These are phyloP conservation scores for Cyberlindnera nakhonratchasimensis DNA, from an alignment of 805 yeast species.

Conservation along the genomic window DNA sequence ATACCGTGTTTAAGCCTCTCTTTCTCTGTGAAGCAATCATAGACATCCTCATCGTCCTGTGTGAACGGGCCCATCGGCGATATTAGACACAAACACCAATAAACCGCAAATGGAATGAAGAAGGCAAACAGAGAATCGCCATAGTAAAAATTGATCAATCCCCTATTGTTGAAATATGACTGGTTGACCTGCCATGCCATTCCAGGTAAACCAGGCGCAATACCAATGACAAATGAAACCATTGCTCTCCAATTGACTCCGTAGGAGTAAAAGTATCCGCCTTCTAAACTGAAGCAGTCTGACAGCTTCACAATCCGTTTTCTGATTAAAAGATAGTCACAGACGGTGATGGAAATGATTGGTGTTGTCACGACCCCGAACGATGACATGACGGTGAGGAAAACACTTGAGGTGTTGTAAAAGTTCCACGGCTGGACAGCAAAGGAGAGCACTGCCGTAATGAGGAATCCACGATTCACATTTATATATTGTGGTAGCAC, in stretches of 20 bases:
- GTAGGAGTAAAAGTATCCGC: slow-evolving; percentile 32
- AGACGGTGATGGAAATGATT: slow-evolving; percentile 34
- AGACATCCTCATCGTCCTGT: slow-evolving; percentile 40
- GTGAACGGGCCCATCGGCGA: slow-evolving; percentile 24
- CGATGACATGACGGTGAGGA: slow-evolving; percentile 33
- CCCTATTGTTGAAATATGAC: slow-evolving; percentile 25
- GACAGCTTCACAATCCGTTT: slow-evolving; percentile 32
- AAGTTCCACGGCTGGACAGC: slow-evolving; percentile 37
- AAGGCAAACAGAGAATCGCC: slow-evolving; percentile 44
- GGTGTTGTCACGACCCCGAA: slow-evolving; percentile 36
- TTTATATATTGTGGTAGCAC: slow-evolving; percentile 23
- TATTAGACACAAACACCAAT: slow-evolving; percentile 28
- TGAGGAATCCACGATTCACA: slow-evolving; percentile 34
- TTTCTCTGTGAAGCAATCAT: slow-evolving; percentile 35
- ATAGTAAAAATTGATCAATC: slow-evolving; percentile 39
- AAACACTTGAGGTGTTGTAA: slow-evolving; percentile 31
- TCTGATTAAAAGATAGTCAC: slow-evolving; percentile 38
- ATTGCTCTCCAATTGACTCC: slow-evolving; percentile 45
- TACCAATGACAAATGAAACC: slow-evolving; percentile 37
- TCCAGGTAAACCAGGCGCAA: slow-evolving; percentile 52
- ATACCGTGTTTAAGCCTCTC: slow-evolving; percentile 21
- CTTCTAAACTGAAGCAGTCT: slow-evolving; percentile 26
- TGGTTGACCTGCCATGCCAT: slow-evolving; percentile 34
- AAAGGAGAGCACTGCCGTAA: slow-evolving; percentile 30
- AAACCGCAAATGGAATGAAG: slow-evolving; percentile 36